Evolutionary conservation across 768 basidiomycete species (phyloP).

Genomic region (Boletus barrowsii): DNA sequence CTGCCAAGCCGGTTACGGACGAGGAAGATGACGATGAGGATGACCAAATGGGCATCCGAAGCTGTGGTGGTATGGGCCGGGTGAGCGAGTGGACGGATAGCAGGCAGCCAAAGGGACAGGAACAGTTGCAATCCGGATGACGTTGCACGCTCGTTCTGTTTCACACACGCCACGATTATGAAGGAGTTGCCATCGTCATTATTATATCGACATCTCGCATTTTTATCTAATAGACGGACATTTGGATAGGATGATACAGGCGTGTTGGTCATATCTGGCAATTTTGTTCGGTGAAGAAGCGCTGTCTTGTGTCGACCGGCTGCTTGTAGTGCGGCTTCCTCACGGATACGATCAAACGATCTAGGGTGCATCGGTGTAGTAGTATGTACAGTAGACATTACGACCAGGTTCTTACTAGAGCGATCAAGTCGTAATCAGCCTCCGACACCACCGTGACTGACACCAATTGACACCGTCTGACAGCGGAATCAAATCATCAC

Average conservation of each 20-base stretch:
- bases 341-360: conserved; percentile 10
- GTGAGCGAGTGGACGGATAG: conserved; percentile 8
- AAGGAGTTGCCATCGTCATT: conserved; percentile 25
- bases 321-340: conserved; percentile 33
- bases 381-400: too few relatives aligned
- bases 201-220: conserved; percentile 20
- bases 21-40: conserved; percentile 25
- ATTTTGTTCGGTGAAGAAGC: conserved; percentile 17
- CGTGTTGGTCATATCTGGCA: conserved; percentile 27
- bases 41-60: conserved; percentile 3
- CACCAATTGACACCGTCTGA: conserved; percentile 18
- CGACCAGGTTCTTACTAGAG: neutral
- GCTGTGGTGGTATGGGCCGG: conserved; percentile 7
- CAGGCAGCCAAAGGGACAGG: conserved; percentile 15
- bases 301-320: conserved; percentile 24
- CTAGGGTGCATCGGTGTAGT: too few relatives aligned
- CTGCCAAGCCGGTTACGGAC: conserved; percentile 19
- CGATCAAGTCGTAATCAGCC: conserved; percentile 18
- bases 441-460: conserved; percentile 5
- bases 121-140: conserved; percentile 24
- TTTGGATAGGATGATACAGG: conserved; percentile 29
- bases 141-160: conserved; percentile 8
- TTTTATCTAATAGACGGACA: conserved; percentile 38
- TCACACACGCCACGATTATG: conserved; percentile 13
- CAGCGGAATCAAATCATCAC: conserved; percentile 29